Conservation (phyloP, 768 basidiomycete genomes). For the Suillus lakei region DNA sequence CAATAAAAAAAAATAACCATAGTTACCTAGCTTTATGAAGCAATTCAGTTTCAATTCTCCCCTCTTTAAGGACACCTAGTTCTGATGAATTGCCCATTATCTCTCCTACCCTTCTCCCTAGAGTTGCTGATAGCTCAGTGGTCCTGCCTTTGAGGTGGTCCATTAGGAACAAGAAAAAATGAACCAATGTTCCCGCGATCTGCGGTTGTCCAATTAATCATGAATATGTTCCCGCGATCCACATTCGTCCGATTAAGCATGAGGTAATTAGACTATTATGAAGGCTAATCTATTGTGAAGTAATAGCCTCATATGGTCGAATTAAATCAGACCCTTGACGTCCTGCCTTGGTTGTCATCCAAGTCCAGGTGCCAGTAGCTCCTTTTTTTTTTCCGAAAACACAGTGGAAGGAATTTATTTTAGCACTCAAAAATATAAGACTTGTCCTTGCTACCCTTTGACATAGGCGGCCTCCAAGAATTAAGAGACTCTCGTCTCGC, state of each 20-base stretch:
- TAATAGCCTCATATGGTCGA: too few species aligned
- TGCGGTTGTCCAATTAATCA: not conserved
- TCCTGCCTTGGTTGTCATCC: too few species aligned
- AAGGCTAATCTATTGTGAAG: not conserved
- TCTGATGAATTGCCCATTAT: not conserved
- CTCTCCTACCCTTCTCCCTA: not conserved
- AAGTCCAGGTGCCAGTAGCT: too few species aligned
- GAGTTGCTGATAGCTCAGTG: not conserved
- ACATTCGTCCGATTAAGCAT: not conserved
- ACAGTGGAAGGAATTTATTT: too few species aligned
- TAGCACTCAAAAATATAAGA: too few species aligned
- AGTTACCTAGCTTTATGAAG: not conserved
- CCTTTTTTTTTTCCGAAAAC: too few species aligned
- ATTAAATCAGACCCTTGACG: too few species aligned
- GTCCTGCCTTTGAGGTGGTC: not conserved
- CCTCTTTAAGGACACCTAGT: not conserved
- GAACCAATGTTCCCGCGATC: not conserved
- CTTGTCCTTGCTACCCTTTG: too few species aligned
- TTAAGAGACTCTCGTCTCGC: too few species aligned
- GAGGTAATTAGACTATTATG: not conserved
- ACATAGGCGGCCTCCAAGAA: too few species aligned
- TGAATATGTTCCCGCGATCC: too few species aligned
- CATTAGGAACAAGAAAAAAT: not conserved
- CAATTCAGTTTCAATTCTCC: not conserved
- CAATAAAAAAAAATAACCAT: not conserved